These are phyloP conservation scores for Lasiodiplodia theobromae DNA, from an alignment of 2,329 filamentous ascomycete species.

Conservation along the genomic window DNA sequence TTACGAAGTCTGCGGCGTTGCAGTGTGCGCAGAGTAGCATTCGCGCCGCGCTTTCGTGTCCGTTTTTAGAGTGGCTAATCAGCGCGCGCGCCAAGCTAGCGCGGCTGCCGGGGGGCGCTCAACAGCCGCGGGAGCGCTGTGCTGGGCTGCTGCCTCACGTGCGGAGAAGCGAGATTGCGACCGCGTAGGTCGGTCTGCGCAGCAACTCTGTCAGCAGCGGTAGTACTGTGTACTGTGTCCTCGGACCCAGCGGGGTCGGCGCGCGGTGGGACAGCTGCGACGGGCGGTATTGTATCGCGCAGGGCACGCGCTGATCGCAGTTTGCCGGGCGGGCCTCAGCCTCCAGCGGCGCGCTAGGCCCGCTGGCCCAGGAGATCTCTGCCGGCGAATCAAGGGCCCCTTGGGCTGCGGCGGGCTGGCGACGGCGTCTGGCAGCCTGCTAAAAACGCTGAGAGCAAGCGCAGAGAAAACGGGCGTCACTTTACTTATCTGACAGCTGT, in stretches of 20 bases:
- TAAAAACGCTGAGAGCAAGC: slow-evolving; percentile 7
- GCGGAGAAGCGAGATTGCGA: slow-evolving; percentile 27
- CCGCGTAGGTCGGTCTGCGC: slow-evolving; percentile 7
- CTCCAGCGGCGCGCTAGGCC: slow-evolving; percentile 20
- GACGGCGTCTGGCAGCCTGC: slow-evolving; percentile 3
- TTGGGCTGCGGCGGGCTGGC: slow-evolving; percentile 4
- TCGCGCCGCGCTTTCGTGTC: slow-evolving; percentile 20
- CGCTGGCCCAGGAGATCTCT: slow-evolving; percentile 22
- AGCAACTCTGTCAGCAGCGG: neutral
- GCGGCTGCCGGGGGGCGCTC: neutral
- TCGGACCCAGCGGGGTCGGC: neutral
- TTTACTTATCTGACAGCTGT: slow-evolving; percentile 16
- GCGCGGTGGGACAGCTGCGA: neutral
- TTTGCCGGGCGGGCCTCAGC: slow-evolving; percentile 19
- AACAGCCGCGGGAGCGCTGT: slow-evolving; percentile 6
- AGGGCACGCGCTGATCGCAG: slow-evolving; percentile 18
- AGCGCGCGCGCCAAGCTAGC: slow-evolving; percentile 1
- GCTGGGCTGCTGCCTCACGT: slow-evolving; percentile 13
- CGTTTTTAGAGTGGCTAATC: slow-evolving; percentile 22
- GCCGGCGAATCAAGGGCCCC: slow-evolving; percentile 19
- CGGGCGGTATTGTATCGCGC: neutral
- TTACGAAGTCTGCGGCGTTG: slow-evolving; percentile 19
- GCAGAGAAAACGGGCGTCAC: neutral
- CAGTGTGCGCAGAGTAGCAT: slow-evolving; percentile 22
- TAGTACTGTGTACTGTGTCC: neutral